phyloP scores from a whole-genome alignment of 129 eudicot species.

The Calendula officinalis region DNA sequence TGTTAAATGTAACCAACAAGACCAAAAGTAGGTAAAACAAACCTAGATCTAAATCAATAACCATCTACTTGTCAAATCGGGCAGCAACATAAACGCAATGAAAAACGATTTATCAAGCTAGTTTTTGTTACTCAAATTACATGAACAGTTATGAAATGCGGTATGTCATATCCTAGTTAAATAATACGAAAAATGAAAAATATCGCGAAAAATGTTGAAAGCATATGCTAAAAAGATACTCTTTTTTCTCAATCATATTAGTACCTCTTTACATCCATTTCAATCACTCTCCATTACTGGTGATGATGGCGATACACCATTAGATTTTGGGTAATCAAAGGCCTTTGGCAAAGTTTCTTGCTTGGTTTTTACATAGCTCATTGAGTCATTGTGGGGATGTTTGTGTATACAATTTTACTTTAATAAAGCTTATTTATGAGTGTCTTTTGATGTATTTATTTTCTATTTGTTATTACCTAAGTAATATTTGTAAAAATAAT shows the following conservation, averaged over 20 bases:
- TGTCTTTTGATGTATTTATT: too few species aligned
- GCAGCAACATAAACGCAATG: conserved; percentile 1
- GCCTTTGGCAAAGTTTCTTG: conserved; percentile 1
- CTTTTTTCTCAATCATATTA: too few species aligned
- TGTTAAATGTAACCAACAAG: not conserved
- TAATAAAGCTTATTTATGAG: too few species aligned
- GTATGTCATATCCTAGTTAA: not conserved
- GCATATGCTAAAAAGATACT: conserved; percentile 28
- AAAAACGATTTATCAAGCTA: not conserved
- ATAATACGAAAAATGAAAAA: conserved; percentile 3
- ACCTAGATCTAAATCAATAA: not conserved
- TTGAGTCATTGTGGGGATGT: not conserved
- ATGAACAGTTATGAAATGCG: not conserved
- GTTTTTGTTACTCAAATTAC: not conserved
- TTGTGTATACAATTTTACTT: not conserved
- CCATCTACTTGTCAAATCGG: not conserved
- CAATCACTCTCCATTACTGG: conserved; percentile 1
- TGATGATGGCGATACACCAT: not conserved
- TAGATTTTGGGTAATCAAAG: conserved; percentile 2
- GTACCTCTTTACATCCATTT: conserved; percentile 11
- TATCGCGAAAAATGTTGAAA: not conserved
- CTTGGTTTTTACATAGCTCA: not conserved
- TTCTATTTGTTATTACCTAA: too few species aligned
- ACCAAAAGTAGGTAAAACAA: not conserved
- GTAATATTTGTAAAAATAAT: too few species aligned